Conservation (phyloP, 2,329 filamentous ascomycete genomes). For the Coleophoma cylindrospora region DNA sequence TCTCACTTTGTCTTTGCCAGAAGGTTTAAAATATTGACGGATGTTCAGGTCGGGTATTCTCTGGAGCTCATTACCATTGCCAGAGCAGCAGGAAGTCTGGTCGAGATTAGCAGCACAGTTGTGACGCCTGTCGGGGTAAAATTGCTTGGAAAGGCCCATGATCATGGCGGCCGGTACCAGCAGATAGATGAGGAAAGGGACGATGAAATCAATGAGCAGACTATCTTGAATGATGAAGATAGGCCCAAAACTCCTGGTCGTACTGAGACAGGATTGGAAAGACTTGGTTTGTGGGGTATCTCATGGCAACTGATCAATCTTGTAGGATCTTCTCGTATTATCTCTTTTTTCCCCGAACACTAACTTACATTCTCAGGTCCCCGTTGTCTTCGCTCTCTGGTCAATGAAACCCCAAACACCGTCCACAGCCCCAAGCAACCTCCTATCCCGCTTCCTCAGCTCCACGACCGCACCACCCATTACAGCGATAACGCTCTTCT, state of each 20-base stretch:
- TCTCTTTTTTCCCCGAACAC: neutral
- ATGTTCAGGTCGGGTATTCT: slow-evolving; percentile 33
- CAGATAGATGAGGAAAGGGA: slow-evolving; percentile 11
- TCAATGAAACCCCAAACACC: slow-evolving; percentile 17
- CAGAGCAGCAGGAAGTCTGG: slow-evolving; percentile 38
- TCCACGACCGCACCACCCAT: slow-evolving; percentile 12
- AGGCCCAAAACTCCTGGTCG: slow-evolving; percentile 6
- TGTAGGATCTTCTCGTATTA: slow-evolving; percentile 19
- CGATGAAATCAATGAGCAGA: neutral
- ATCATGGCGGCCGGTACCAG: slow-evolving; percentile 20
- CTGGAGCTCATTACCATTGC: slow-evolving; percentile 41
- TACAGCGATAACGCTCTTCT: slow-evolving; percentile 30
- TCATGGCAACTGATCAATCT: slow-evolving; percentile 34
- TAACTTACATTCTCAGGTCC: slow-evolving; percentile 19
- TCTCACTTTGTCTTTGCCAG: neutral
- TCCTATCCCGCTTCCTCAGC: slow-evolving; percentile 6
- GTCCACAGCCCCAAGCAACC: slow-evolving; percentile 4
- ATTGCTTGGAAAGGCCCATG: slow-evolving; percentile 24
- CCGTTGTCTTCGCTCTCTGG: slow-evolving; percentile 30
- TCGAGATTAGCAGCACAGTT: slow-evolving; percentile 49
- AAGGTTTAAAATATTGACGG: neutral
- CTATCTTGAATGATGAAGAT: slow-evolving; percentile 5
- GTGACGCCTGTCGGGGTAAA: slow-evolving; percentile 43
- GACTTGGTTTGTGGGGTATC: slow-evolving; percentile 36
- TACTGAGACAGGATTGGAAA: slow-evolving; percentile 28